Percentiles rank a stretch among this genome's conserved stretches.
Conservation (phyloP, 1,284 basidiomycete species). For the Heliocybe sulcata region DNA sequence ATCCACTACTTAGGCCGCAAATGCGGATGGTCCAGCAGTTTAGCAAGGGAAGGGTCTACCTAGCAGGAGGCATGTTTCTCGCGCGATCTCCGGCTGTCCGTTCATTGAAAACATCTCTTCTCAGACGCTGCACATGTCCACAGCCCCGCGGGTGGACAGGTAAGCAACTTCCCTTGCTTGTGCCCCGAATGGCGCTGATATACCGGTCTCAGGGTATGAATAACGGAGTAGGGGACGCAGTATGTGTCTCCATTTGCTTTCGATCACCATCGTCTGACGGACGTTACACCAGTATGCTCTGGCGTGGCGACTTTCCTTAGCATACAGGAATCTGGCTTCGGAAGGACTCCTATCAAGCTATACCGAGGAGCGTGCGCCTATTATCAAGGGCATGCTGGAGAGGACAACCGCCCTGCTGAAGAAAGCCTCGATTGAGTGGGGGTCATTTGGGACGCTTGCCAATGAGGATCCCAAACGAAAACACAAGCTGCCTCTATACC, state of each 20-base stretch:
- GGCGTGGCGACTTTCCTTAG: conserved; percentile 32
- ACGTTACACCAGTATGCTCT: conserved; percentile 24
- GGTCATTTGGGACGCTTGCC: no score
- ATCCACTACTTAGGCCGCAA: background rate
- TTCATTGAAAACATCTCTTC: background rate
- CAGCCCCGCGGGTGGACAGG: conserved; percentile 16
- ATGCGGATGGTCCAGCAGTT: background rate
- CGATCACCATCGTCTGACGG: background rate
- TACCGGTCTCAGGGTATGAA: conserved; percentile 25
- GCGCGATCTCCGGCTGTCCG: no score
- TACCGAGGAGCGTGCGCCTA: conserved; percentile 28
- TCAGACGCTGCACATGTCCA: conserved; percentile 17
- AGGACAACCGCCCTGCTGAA: conserved; percentile 3
- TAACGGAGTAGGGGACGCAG: conserved; percentile 29
- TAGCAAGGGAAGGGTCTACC: background rate
- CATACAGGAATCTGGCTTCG: conserved; percentile 23
- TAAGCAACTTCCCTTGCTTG: background rate
- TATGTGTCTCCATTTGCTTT: conserved; percentile 10
- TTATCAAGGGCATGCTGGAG: conserved; percentile 29
- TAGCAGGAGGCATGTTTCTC: background rate
- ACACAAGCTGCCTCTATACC: background rate
- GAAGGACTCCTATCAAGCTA: conserved; percentile 25
- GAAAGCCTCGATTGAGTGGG: no score
- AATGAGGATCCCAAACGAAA: background rate
- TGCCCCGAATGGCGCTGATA: background rate